Conservation (phyloP, 495 filamentous ascomycete genomes). For the Podospora bellae-mahoneyi region DNA sequence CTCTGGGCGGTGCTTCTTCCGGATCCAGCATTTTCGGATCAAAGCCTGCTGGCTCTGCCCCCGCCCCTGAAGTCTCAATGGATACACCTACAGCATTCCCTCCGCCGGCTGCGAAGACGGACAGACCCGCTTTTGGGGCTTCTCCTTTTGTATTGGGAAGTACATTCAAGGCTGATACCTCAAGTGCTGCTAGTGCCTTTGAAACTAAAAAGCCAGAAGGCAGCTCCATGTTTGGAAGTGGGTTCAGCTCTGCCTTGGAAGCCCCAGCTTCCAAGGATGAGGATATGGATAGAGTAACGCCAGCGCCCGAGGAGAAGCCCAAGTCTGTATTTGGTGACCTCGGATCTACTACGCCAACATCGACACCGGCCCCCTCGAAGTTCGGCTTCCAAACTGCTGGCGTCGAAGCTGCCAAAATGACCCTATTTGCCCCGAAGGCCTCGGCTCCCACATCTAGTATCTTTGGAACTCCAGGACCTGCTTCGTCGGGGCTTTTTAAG, state of each 20-base stretch:
- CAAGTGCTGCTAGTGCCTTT: slow-evolving; percentile 56
- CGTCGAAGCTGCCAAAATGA: slow-evolving; percentile 17
- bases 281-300: slow-evolving; percentile 50
- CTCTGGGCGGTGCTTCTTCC: slow-evolving; percentile 38
- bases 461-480: slow-evolving; percentile 25
- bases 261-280: slow-evolving; percentile 54
- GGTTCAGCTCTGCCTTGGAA: slow-evolving; percentile 52
- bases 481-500: slow-evolving; percentile 12
- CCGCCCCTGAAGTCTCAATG: slow-evolving; percentile 40
- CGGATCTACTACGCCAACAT: slow-evolving; percentile 56
- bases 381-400: slow-evolving; percentile 32
- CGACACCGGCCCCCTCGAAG: slow-evolving; percentile 50
- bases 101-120: slow-evolving; percentile 29
- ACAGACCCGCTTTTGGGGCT: slow-evolving; percentile 53
- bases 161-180: slow-evolving; percentile 73
- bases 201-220: slow-evolving; percentile 46
- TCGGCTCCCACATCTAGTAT: slow-evolving; percentile 17
- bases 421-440: slow-evolving; percentile 28
- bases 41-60: slow-evolving; percentile 36
- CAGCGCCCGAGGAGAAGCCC: slow-evolving; percentile 38
- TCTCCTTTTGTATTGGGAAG: slow-evolving; percentile 70
- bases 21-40: slow-evolving; percentile 51
- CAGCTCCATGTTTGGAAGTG: slow-evolving; percentile 53
- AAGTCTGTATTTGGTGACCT: slow-evolving; percentile 27
- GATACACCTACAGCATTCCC: slow-evolving; percentile 43